Conservation (phyloP, 2,329 filamentous ascomycete genomes). For the Cryphonectria japonica region DNA sequence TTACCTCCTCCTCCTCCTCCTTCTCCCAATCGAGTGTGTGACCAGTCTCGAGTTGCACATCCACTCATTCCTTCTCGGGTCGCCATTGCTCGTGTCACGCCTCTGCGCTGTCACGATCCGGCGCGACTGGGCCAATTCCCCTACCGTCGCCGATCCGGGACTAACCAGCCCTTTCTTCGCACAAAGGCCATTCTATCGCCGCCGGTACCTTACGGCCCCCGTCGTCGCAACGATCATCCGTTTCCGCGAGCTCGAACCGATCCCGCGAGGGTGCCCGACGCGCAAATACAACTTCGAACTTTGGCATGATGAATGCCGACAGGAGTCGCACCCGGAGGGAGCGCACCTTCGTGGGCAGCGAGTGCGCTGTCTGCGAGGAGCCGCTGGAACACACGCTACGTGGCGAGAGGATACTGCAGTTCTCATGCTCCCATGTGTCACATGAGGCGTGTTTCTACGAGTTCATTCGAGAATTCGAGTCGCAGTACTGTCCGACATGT, state of each 20-base stretch:
- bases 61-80: neutral
- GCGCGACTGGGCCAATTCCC: slow-evolving; percentile 15
- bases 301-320: slow-evolving; percentile 72
- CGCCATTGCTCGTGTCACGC: neutral
- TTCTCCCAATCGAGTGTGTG: neutral
- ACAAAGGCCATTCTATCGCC: slow-evolving; percentile 44
- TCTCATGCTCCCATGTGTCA: slow-evolving; percentile 95
- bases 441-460: slow-evolving; percentile 99
- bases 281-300: slow-evolving; percentile 52
- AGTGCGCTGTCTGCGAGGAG: slow-evolving; percentile 96
- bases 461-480: slow-evolving; percentile 92
- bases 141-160: slow-evolving; percentile 20
- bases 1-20: neutral
- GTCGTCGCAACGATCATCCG: slow-evolving; percentile 44
- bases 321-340: slow-evolving; percentile 80
- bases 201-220: slow-evolving; percentile 43
- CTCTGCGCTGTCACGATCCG: neutral
- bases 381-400: slow-evolving; percentile 92
- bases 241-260: slow-evolving; percentile 42
- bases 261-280: slow-evolving; percentile 44
- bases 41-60: neutral
- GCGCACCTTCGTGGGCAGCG: slow-evolving; percentile 91
- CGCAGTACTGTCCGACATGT: slow-evolving; percentile 92
- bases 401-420: slow-evolving; percentile 91
- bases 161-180: slow-evolving; percentile 33